Evolutionary conservation across 1,284 basidiomycete genomes (phyloP), one percentile per base, ranked within the genome.

Genomic region (Austroboletus novae-zelandiae): DNA sequence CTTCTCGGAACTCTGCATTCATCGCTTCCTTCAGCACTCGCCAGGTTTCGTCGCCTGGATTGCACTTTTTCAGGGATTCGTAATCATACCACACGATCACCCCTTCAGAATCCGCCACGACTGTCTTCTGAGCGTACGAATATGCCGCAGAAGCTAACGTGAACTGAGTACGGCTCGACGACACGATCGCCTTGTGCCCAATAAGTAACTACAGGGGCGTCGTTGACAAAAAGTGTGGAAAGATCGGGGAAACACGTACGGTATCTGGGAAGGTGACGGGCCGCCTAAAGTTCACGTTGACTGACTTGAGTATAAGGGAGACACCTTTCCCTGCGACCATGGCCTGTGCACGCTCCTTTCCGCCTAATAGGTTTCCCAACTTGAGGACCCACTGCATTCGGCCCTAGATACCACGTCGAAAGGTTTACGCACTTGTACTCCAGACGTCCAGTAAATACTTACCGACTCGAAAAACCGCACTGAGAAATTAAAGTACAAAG

Each of bases 21-120:
- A 62, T 58, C 29, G 47, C 45, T 7, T 61, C 47, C 36, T 32
- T 64, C 27, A 66, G 57, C 14, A 62, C 44, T 31, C 47, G 52
- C 64, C 72, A 67, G 4, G 65, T 57, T 36, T 72, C 68, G 51
- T 77, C 72, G 0, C 78, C 79, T 6, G 86, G 84, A 58, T 80
- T 75, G 57, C 79, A 81, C 65, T 86, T 89, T 64, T 70, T 74
- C 49, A 86, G 70, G 23, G 57, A 72, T 49, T 86, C 83, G 56
- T 89, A 88, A 62, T 87, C 81, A 52, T 89, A 89, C 87, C 87
- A 89, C 10, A 87, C 86, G 23, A 86, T 63, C 6, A 76, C 74
- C 46, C 82, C 80, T 59, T 81, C 79, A 2, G 81, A 79, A 52
- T 82, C 77, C 1, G 85, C 78, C 6, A 88, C 86, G 47, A 86